These are phyloP conservation scores for Isochrysis galbana DNA, from an alignment of 78 protist species.

Conservation along the genomic window DNA sequence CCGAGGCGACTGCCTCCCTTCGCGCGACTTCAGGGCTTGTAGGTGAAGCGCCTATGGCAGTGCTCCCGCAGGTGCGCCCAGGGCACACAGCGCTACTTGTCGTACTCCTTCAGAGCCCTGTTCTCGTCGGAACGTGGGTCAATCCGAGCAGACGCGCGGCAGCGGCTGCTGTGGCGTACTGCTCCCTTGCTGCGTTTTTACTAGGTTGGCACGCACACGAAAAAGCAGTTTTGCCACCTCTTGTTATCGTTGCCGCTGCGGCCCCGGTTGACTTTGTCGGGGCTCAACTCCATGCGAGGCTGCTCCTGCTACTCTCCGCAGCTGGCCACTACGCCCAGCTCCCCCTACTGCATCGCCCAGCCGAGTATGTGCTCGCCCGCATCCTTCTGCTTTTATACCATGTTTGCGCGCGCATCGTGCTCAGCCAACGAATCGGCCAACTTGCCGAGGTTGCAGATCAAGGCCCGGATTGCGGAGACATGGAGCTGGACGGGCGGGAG, in stretches of 20 bases:
- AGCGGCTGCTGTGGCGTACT: too few relatives aligned
- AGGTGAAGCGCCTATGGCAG: background rate
- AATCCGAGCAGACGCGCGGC: too few relatives aligned
- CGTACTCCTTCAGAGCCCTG: background rate
- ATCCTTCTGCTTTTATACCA: background rate
- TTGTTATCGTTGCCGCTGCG: slow-evolving; percentile 59
- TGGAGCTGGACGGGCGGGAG: too few relatives aligned
- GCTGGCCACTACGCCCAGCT: slow-evolving; percentile 15
- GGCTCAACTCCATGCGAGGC: background rate
- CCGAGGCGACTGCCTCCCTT: background rate
- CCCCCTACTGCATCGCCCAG: slow-evolving; percentile 6
- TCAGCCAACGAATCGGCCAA: too few relatives aligned
- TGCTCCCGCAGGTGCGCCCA: background rate
- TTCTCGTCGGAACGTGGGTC: too few relatives aligned
- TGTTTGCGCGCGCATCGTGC: background rate
- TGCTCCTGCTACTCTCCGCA: background rate
- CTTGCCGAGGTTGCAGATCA: too few relatives aligned
- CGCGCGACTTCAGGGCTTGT: background rate
- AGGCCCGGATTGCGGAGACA: background rate
- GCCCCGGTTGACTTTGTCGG: background rate
- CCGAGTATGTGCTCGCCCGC: background rate
- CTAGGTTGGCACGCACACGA: too few relatives aligned
- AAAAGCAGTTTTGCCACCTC: slow-evolving; percentile 47
- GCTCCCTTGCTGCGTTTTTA: too few relatives aligned
- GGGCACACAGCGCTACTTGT: background rate